A percentile compares a stretch with the other conserved stretches of the same genome.
Evolutionary conservation across 129 eudicot genomes (phyloP).

Genomic region (Sambucus nigra): DNA sequence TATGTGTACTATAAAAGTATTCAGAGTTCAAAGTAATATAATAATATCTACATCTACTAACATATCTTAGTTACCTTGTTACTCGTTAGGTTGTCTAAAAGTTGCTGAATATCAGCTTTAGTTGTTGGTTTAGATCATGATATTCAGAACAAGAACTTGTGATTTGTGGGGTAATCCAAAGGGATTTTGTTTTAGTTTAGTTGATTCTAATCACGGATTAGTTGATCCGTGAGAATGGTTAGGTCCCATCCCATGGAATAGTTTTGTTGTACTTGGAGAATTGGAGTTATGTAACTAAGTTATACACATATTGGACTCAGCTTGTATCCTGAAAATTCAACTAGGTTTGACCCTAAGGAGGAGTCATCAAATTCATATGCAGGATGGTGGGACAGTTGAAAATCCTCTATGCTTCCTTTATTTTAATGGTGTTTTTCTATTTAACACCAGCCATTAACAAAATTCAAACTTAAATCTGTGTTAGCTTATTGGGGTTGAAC

Average conservation of each 20-base stretch:
- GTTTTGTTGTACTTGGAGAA: not conserved
- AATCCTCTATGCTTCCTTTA: too few species aligned
- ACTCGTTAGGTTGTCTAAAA: constrained; percentile 2
- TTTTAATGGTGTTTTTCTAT: too few species aligned
- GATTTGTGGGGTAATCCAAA: not conserved
- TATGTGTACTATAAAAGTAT: too few species aligned
- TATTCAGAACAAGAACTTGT: not conserved
- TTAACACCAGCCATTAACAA: not conserved
- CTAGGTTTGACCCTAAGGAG: constrained; percentile 1
- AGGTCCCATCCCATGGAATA: not conserved
- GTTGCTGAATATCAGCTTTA: not conserved
- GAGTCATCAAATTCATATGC: not conserved
- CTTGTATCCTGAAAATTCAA: constrained; percentile 1
- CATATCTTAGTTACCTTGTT: not conserved
- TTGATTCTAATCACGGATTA: not conserved
- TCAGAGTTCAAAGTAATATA: too few species aligned
- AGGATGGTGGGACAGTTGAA: not conserved
- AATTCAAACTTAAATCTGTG: too few species aligned
- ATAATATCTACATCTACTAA: not conserved
- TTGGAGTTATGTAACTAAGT: not conserved
- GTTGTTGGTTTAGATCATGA: not conserved
- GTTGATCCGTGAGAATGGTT: constrained; percentile 3
- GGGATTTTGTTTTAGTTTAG: not conserved
- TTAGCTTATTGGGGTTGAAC: too few species aligned
- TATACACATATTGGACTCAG: not conserved